These are phyloP conservation scores for Magnolia sinica DNA, from an alignment of 164 flowering plant genomes.

Conservation along the genomic window DNA sequence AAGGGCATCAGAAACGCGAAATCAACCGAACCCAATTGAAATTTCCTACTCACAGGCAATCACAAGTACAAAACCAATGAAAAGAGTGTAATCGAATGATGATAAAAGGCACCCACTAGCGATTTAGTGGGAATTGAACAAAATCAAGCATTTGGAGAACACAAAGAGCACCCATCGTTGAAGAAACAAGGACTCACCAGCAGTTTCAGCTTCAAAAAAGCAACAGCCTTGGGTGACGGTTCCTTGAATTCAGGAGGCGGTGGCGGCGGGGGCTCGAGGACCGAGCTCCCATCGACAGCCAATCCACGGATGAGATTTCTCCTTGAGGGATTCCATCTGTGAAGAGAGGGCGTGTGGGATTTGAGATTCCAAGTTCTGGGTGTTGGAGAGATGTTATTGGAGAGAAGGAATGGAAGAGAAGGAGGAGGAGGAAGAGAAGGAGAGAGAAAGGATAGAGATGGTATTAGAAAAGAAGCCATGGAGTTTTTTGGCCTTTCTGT, in stretches of 20 bases:
- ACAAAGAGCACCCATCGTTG: background rate
- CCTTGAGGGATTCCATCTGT: background rate
- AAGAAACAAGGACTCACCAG: slow-evolving; percentile 32
- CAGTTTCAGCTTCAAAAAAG: slow-evolving; percentile 63
- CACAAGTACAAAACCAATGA: background rate
- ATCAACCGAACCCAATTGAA: background rate
- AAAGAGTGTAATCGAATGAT: background rate
- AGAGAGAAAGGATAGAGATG: background rate
- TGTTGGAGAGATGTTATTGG: background rate
- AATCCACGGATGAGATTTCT: slow-evolving; percentile 16
- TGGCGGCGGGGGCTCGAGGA: slow-evolving; percentile 30
- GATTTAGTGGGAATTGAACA: background rate
- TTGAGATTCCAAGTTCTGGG: background rate
- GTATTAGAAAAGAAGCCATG: background rate
- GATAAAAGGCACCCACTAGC: background rate
- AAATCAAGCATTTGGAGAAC: background rate
- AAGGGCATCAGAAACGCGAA: background rate
- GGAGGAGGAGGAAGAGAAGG: background rate
- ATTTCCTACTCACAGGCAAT: background rate
- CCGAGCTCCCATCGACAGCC: slow-evolving; percentile 13
- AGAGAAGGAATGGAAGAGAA: background rate
- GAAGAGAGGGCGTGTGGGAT: background rate
- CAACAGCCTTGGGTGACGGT: slow-evolving; percentile 22
- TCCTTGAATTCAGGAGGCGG: slow-evolving; percentile 22
- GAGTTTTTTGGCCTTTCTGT: background rate